phyloP scores from a whole-genome alignment of 1,284 basidiomycete species.

The Bjerkandera adusta region DNA sequence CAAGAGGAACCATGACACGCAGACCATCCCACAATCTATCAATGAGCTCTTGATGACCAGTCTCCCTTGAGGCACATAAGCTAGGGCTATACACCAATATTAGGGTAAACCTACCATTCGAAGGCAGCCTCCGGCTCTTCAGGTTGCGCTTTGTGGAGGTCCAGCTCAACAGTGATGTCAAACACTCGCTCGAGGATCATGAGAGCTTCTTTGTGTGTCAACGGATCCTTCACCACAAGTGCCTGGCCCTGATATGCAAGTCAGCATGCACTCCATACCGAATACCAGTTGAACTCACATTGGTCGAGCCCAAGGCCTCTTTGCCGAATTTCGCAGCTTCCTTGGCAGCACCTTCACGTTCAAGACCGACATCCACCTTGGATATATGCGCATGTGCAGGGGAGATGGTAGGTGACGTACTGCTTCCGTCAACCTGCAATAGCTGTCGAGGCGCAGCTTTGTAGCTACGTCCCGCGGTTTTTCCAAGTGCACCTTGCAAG shows the following conservation, averaged over 20 bases:
- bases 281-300: slow-evolving; percentile 18
- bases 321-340: slow-evolving; percentile 73
- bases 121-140: slow-evolving; percentile 54
- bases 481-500: slow-evolving; percentile 95
- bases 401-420: slow-evolving; percentile 48
- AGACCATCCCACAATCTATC: slow-evolving; percentile 81
- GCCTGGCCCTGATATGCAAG: slow-evolving; percentile 43
- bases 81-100: slow-evolving; percentile 3
- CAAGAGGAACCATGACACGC: slow-evolving; percentile 87
- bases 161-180: slow-evolving; percentile 81
- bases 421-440: slow-evolving; percentile 73
- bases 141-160: slow-evolving; percentile 72
- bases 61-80: slow-evolving; percentile 42
- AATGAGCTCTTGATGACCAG: slow-evolving; percentile 59
- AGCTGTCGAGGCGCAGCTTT: slow-evolving; percentile 96
- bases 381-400: slow-evolving; percentile 59
- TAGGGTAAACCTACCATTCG: slow-evolving; percentile 46
- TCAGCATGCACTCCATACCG: no score
- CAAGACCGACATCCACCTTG: slow-evolving; percentile 44
- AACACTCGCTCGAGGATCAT: slow-evolving; percentile 86
- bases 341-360: slow-evolving; percentile 55
- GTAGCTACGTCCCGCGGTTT: slow-evolving; percentile 88
- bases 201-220: slow-evolving; percentile 79
- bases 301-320: slow-evolving; percentile 61
- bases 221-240: slow-evolving; percentile 63